Base-by-base conservation (phyloP, 192 early-diverging fungal species). In the Gorgonomyces haynaldii region DNA sequence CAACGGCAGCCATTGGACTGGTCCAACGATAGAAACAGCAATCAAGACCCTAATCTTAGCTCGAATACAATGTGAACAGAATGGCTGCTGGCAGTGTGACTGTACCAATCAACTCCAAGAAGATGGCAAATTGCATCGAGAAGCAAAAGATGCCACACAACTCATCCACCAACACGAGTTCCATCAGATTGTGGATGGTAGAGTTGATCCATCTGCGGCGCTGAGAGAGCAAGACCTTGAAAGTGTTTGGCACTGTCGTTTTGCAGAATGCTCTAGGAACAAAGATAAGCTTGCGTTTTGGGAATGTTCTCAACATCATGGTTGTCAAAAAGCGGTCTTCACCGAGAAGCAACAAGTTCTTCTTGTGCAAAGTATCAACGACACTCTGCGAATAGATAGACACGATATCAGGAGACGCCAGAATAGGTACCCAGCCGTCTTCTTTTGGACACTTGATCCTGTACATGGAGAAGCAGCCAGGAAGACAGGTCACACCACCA, bases 391-490 rank as follows among this genome's bases (percentile, higher is more conserved):
- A 61, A 46, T 78, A 78, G 17, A 69, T 49, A 24, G 74, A 63
- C 15, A 90, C 78, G 43, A 95, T 85, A 58, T 85, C 82, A 3
- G 84, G 85, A 59, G 88, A 86, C 44, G 78, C 76, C 20, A 95
- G 58, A 26, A 95, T 81, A 26, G 91, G 85, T 10, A 88, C 82
- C 72, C 56, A 47, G n/a, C 60, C 53, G 37, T 42, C 48, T 26
- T 45, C 17, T 23, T 71, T 65, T 1, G 39, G 27, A 12, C 54
- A 80, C 57, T 96, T 96, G 57, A 97, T 84, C 24, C 93, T 81
- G 64, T 93, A 97, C 87, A 90, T 91, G 72, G 86, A 92, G 78
- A 97, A 97, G 62, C 93, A 97, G 60, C 89, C 83, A 3, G 93
- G 93, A 21, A 97, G 57, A 72, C 93, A 97, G 2, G 93, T 97